Base-by-base conservation (phyloP, 495 filamentous ascomycete genomes). In the Pseudoneurospora amorphoporcata region DNA sequence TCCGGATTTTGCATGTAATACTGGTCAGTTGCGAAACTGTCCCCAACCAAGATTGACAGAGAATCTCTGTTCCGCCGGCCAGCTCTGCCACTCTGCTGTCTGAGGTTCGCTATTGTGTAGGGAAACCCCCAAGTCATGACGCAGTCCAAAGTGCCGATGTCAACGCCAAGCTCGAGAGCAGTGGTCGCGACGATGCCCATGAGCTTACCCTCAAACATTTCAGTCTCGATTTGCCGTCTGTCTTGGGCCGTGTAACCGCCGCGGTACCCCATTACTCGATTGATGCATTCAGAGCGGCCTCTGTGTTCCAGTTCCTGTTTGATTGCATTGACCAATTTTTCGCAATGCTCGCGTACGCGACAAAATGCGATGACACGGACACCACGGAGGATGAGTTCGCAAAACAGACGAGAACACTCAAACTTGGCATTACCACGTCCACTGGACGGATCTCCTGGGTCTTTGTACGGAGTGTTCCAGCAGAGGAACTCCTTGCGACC, bases 391-490 rank as follows among this genome's bases (percentile, higher is more conserved):
- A 98, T 90, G 17, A 99, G 85, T 77, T 97, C 92, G 76, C 92
- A 95, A 78, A 99, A 97, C 9, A 99, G 83, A 41, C 90, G 90
- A 35, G 96, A 92, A 7, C 93, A 91, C 81, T 99, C 96, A 19
- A 87, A 85, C 78, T 94, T 88, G 32, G 89, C 90, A 80, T 95
- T 91, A 38, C 91, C 94, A 43, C 95, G 88, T 8, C 95, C 95
- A 72, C 92, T 95, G 0, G 91, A 87, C 12, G 94, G 93, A 80
- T 98, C 95, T 8, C 84, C 83, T 2, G 94, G 92, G 77, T 97
- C 95, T 83, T 93, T 97, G 83, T 90, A 97, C 3, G 95, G 96
- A 2, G 96, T 97, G 74, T 98, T 98, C 95, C 95, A 99, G 82
- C 94, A 97, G 8, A 99, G 81, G 72, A 98, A 98, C 78, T 97